Percentiles rank a stretch among this genome's conserved stretches.
Evolutionary conservation across 2,329 filamentous ascomycete species (phyloP).

Genomic region (Talaromyces marneffei): DNA sequence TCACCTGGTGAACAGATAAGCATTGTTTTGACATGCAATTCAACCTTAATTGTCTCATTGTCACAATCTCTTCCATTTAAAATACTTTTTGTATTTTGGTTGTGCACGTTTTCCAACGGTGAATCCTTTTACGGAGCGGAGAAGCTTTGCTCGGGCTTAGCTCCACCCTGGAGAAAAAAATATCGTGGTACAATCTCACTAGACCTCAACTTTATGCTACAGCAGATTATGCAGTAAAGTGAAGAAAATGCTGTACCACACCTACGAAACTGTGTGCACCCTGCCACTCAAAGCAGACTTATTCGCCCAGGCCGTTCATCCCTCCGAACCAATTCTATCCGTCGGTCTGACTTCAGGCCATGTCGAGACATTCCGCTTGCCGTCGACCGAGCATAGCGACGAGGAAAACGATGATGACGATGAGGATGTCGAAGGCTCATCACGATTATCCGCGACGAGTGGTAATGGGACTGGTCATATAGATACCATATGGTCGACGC

Average conservation of each 20-base stretch:
- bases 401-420: constrained; percentile 48
- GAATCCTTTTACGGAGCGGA: background rate
- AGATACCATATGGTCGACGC: constrained; percentile 78
- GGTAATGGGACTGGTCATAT: constrained; percentile 63
- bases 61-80: background rate
- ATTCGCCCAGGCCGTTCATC: constrained; percentile 83
- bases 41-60: background rate
- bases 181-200: background rate
- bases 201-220: background rate
- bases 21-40: background rate
- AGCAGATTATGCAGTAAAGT: background rate
- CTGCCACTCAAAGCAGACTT: constrained; percentile 80
- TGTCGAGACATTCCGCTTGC: constrained; percentile 75
- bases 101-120: background rate
- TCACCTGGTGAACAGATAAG: background rate
- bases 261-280: constrained; percentile 73
- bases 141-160: constrained; percentile 3
- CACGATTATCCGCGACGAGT: constrained; percentile 37
- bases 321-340: constrained; percentile 73
- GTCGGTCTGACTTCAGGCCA: constrained; percentile 81
- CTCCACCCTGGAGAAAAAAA: constrained; percentile 5
- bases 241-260: background rate
- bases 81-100: background rate
- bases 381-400: constrained; percentile 49
- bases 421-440: constrained; percentile 32